A percentile compares a stretch with the other conserved stretches of the same genome.
Evolutionary conservation across 495 filamentous ascomycete genomes (phyloP).

Genomic region (Penicillium dipodomyicola): DNA sequence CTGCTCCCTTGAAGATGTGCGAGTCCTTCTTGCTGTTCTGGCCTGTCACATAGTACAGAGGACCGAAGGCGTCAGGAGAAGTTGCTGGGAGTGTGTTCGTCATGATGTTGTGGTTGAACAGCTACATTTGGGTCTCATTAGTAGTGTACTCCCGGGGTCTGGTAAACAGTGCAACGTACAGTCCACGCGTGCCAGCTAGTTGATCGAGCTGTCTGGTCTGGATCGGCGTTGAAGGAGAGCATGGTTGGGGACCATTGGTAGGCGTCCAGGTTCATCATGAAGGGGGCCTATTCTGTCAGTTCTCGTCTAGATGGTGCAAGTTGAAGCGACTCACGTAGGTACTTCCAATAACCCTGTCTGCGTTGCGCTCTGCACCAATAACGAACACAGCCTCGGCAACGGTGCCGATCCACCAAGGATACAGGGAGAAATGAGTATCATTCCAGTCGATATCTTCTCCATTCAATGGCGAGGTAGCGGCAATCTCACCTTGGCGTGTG

Average conservation of each 20-base stretch:
- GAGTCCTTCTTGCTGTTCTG: slow-evolving; percentile 32
- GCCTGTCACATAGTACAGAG: slow-evolving; percentile 45
- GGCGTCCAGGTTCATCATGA: slow-evolving; percentile 46
- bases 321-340: slow-evolving; percentile 36
- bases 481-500: slow-evolving; percentile 41
- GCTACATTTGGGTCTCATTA: slow-evolving; percentile 18
- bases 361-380: slow-evolving; percentile 64
- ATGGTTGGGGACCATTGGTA: slow-evolving; percentile 50
- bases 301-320: background rate
- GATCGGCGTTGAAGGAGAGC: slow-evolving; percentile 45
- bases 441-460: slow-evolving; percentile 30
- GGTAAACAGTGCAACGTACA: slow-evolving; percentile 18
- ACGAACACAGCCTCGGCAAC: slow-evolving; percentile 67
- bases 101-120: slow-evolving; percentile 43
- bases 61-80: slow-evolving; percentile 37
- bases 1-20: slow-evolving; percentile 59
- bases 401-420: slow-evolving; percentile 50
- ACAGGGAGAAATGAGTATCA: slow-evolving; percentile 37
- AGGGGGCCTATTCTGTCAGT: slow-evolving; percentile 40
- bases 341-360: slow-evolving; percentile 47
- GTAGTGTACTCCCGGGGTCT: background rate
- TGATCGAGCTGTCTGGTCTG: slow-evolving; percentile 37
- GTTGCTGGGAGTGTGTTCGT: slow-evolving; percentile 45
- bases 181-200: slow-evolving; percentile 43
- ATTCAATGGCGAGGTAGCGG: slow-evolving; percentile 47